Conservation (phyloP, 75 land plant species). For the Selaginella tamariscina region DNA sequence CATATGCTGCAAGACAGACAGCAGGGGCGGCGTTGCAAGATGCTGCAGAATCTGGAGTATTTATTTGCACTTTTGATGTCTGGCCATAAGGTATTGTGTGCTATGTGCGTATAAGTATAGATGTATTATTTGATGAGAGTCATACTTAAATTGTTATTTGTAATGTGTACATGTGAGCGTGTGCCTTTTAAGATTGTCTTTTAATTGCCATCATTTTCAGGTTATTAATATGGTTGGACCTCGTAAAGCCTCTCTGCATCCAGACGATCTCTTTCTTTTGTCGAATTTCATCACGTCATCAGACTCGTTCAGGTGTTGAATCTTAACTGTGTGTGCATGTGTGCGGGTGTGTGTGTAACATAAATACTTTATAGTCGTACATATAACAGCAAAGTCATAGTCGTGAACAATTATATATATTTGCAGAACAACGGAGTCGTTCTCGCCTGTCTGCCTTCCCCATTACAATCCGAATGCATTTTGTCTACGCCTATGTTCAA, state of each 20-base stretch:
- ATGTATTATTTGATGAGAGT: too few species aligned
- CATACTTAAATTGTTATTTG: neutral
- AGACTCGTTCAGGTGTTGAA: conserved; percentile 93
- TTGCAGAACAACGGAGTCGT: conserved; percentile 96
- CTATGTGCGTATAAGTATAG: neutral
- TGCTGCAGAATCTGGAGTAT: conserved; percentile 78
- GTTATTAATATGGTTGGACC: conserved; percentile 92
- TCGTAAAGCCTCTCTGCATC: conserved; percentile 87
- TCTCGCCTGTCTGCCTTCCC: conserved; percentile 96
- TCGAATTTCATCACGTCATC: conserved; percentile 87
- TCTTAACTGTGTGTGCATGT: too few species aligned
- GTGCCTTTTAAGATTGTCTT: too few species aligned
- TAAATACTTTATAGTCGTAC: too few species aligned
- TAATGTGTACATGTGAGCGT: too few species aligned
- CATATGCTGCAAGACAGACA: conserved; percentile 82
- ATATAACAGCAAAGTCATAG: too few species aligned
- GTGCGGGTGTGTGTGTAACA: too few species aligned
- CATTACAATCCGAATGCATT: conserved; percentile 85
- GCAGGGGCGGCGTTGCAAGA: conserved; percentile 91
- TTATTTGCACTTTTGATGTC: conserved; percentile 92
- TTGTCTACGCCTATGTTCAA: conserved; percentile 92
- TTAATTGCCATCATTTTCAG: conserved; percentile 42
- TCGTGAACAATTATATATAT: too few species aligned
- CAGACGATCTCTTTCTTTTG: conserved; percentile 87
- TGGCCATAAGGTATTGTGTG: conserved; percentile 55